Percentiles rank a stretch among this genome's conserved stretches.
phyloP scores from a whole-genome alignment of 805 yeast species.

The Pichia nanzhaoensis region DNA sequence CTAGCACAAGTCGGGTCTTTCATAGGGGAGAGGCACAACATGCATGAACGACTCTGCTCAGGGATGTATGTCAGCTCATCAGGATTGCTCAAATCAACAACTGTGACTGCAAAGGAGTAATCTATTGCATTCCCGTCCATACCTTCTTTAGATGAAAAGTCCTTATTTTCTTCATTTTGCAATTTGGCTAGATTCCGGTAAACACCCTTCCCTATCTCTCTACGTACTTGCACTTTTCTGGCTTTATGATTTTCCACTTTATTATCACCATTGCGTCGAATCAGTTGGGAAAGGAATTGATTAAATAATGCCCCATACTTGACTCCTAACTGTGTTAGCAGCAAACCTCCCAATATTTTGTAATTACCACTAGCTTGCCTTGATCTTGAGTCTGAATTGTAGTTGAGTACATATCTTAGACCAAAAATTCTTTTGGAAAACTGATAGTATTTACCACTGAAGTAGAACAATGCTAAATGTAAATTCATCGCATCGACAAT shows the following conservation, averaged over 20 bases:
- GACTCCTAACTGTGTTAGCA: slow-evolving; percentile 46
- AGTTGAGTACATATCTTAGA: slow-evolving; percentile 70
- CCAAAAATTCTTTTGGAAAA: slow-evolving; percentile 74
- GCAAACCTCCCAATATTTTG: slow-evolving; percentile 63
- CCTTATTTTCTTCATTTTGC: slow-evolving; percentile 6
- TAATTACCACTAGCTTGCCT: slow-evolving; percentile 51
- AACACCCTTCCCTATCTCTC: not conserved
- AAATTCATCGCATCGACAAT: slow-evolving; percentile 52
- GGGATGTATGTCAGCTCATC: slow-evolving; percentile 60
- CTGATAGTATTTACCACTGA: slow-evolving; percentile 76
- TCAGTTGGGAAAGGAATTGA: not conserved
- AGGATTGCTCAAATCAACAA: slow-evolving; percentile 52
- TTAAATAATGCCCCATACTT: slow-evolving; percentile 28
- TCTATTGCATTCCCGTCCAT: not conserved
- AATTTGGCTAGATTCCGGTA: not conserved
- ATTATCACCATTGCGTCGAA: not conserved
- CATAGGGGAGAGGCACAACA: slow-evolving; percentile 79
- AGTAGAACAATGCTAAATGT: slow-evolving; percentile 77
- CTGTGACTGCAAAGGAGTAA: not conserved
- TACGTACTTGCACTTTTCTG: not conserved
- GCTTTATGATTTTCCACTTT: not conserved
- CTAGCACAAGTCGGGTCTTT: slow-evolving; percentile 74
- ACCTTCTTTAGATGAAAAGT: not conserved
- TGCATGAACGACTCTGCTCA: slow-evolving; percentile 64
- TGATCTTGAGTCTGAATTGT: slow-evolving; percentile 33